A percentile compares a stretch with the other conserved stretches of the same genome.
These are phyloP conservation scores for Xylaria digitata DNA, from an alignment of 2,329 filamentous ascomycete species.

Conservation along the genomic window DNA sequence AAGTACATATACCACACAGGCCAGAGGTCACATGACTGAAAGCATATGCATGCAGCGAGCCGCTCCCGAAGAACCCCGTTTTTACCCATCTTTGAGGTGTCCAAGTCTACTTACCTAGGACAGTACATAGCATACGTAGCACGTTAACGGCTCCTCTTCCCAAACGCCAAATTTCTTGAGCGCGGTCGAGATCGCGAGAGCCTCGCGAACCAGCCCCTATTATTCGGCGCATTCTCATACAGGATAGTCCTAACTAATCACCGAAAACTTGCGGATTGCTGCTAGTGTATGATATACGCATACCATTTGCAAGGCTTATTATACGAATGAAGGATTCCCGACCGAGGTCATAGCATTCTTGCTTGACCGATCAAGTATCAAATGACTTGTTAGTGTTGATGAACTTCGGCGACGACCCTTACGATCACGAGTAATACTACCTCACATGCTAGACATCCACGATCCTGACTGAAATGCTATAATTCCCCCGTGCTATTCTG, in stretches of 20 bases:
- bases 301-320: background rate
- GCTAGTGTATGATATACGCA: background rate
- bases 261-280: background rate
- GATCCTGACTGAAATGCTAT: no score
- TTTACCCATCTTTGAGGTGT: conserved; percentile 40
- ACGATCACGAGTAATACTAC: background rate
- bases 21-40: conserved; percentile 46
- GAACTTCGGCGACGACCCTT: background rate
- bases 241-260: background rate
- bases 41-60: conserved; percentile 49
- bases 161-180: background rate
- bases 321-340: background rate
- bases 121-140: conserved; percentile 11
- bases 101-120: conserved; percentile 4
- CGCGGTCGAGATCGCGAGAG: background rate
- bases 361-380: background rate
- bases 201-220: background rate
- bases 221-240: background rate
- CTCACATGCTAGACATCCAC: background rate
- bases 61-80: conserved; percentile 47
- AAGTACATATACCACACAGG: conserved; percentile 15
- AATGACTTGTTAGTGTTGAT: background rate
- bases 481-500: background rate
- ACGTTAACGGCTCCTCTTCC: conserved; percentile 1
- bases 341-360: background rate